Evolutionary conservation across 257 asterid genomes (phyloP).

Genomic region (Fraxinus cuspidata): DNA sequence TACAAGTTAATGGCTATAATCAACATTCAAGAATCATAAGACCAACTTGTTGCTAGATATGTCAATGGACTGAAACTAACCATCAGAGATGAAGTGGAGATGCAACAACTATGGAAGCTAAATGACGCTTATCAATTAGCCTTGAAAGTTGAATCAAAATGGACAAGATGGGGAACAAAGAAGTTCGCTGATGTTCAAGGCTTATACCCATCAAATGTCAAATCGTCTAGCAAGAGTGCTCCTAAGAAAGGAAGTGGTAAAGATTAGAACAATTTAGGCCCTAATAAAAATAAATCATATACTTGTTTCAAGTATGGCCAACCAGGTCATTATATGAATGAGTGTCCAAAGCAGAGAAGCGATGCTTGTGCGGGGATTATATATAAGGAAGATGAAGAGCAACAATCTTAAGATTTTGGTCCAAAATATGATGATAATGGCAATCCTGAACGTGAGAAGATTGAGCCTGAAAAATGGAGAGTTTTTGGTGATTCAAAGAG

Average conservation of each 20-base stretch:
- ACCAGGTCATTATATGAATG: not conserved
- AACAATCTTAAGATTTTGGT: not conserved
- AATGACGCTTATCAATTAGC: not conserved
- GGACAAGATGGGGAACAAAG: not conserved
- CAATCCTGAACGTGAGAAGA: not conserved
- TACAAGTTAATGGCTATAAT: not conserved
- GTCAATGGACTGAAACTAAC: not conserved
- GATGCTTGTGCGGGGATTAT: not conserved
- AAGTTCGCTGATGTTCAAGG: not conserved
- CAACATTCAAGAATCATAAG: not conserved
- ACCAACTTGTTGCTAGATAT: not conserved
- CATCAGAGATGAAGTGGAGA: not conserved
- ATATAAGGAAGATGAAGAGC: not conserved
- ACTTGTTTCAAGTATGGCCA: slow-evolving; percentile 1
- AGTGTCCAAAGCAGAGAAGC: not conserved
- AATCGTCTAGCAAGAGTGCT: not conserved
- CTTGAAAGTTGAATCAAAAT: not conserved
- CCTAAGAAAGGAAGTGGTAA: not conserved
- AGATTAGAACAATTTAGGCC: not conserved
- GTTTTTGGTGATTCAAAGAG: slow-evolving; percentile 2
- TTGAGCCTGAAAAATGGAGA: not conserved
- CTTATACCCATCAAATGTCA: not conserved
- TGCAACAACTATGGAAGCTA: not conserved
- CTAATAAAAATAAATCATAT: not conserved
- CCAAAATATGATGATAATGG: slow-evolving; percentile 7